Evolutionary conservation across 2,329 filamentous ascomycete species (phyloP).

Genomic region (Fusarium verrucosum): DNA sequence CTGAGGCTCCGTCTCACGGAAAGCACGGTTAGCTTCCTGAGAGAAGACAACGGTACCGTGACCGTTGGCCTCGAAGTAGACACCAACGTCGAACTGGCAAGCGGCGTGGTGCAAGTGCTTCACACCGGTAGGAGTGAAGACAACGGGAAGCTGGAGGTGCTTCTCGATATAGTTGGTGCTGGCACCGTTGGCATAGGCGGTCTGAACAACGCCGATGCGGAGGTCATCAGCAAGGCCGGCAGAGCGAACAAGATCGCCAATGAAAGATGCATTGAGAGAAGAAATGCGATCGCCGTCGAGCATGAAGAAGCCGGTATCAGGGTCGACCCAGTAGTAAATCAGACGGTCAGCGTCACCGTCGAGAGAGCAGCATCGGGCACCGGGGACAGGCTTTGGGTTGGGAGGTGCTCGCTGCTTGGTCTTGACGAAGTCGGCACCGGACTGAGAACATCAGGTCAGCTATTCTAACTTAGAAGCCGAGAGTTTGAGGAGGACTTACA

Average conservation of each 20-base stretch:
- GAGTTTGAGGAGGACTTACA: constrained; percentile 58
- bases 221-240: constrained; percentile 82
- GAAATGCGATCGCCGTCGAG: constrained; percentile 97
- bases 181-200: constrained; percentile 95
- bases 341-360: constrained; percentile 96
- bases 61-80: constrained; percentile 99
- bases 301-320: constrained; percentile 85
- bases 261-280: constrained; percentile 91
- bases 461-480: neutral
- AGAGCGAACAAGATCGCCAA: constrained; percentile 84
- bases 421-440: constrained; percentile 97
- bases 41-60: constrained; percentile 98
- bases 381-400: constrained; percentile 77
- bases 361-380: constrained; percentile 86
- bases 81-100: constrained; percentile 90
- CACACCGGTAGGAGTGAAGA: constrained; percentile 94
- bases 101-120: constrained; percentile 99
- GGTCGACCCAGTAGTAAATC: constrained; percentile 92
- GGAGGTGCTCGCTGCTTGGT: constrained; percentile 92
- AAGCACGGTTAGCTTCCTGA: constrained; percentile 79
- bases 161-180: constrained; percentile 93
- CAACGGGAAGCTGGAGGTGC: constrained; percentile 85
- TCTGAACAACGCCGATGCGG: constrained; percentile 94
- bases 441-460: constrained; percentile 58
- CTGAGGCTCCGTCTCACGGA: constrained; percentile 82